Base-by-base conservation (phyloP, 768 basidiomycete genomes). In the Scleroderma bovista region DNA sequence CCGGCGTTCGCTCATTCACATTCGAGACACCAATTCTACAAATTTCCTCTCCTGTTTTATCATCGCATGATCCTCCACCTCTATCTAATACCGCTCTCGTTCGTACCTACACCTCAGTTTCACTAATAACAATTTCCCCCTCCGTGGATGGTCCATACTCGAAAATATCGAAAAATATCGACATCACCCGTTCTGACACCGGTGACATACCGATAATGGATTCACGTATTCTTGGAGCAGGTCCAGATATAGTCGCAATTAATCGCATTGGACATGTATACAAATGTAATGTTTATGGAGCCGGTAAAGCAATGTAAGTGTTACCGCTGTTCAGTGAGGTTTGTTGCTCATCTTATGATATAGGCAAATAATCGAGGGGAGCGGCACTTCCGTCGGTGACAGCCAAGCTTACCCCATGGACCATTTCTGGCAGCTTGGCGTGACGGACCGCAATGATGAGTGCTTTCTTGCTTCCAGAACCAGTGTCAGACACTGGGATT, bases 21-120 rank as follows among this genome's bases (percentile, higher is more conserved):
- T 88, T 87, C 52, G 66, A 75, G 17, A 87, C 86, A 2, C 86
- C 88, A 12, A 86, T 91, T 46, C 72, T 74, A 46, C 88, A 90
- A 55, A 69, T 89, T 42, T 63, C 67, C 6, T 59, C 73, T n/a
- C 69, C 73, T 3, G 55, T 59, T 39, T 17, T 26, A 33, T 45
- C 59, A 40, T 46, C 54, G 26, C 45, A 55, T 32, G 47, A 52
- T 60, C 51, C 29, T 40, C 41, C 52, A 13, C 24, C 45, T 15
- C 47, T 54, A 15, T 58, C 51, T 20, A 61, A 56, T 34, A 4
- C 52, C 16, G 50, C 73, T 12, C 45, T 73, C 20, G 63, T 80
- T 38, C 77, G 81, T 31, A 81, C 77, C 13, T 69, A 73, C 50
- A 69, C 73, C 3, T 65, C 71, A 3, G 73, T 73, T 2, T 72